phyloP scores from a whole-genome alignment of 768 basidiomycete genomes.

The Paxillus ammoniavirescens region DNA sequence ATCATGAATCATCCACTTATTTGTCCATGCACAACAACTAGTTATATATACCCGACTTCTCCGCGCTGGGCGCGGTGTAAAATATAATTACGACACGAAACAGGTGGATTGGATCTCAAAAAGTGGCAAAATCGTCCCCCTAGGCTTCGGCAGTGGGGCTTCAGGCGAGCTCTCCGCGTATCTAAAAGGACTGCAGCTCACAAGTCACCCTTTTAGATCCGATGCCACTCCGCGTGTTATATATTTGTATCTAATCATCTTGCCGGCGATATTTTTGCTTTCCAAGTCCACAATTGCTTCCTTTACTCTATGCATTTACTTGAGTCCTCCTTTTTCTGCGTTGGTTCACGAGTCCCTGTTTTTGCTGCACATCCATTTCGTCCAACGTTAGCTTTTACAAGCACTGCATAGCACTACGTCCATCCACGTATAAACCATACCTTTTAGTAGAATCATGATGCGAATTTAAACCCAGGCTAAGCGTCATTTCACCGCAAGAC shows the following conservation, averaged over 20 bases:
- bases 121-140: neutral
- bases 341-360: slow-evolving; percentile 7
- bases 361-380: slow-evolving; percentile 25
- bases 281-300: neutral
- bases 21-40: neutral
- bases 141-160: neutral
- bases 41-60: neutral
- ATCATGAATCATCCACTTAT: neutral
- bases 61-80: slow-evolving; percentile 22
- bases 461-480: too few species aligned
- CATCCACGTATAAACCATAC: neutral
- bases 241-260: slow-evolving; percentile 1
- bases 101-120: neutral
- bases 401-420: neutral
- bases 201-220: neutral
- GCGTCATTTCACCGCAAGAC: too few species aligned
- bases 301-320: neutral
- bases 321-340: neutral
- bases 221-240: neutral
- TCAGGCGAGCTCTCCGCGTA: too few species aligned
- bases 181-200: neutral
- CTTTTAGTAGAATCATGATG: too few species aligned
- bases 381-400: slow-evolving; percentile 8
- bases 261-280: slow-evolving; percentile 3
- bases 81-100: slow-evolving; percentile 12